These are phyloP conservation scores for bread wheat (Triticum aestivum) DNA, from an alignment of 176 grass and related monocot species.

Conservation along the genomic window IWGSC_CS_RefSeq_v2.1 NC_057797.1:573334994-573335493, in stretches of 20 bases:
- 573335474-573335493: background rate
- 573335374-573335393: background rate
- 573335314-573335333: background rate
- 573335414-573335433: background rate
- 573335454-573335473: background rate
- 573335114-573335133: background rate
- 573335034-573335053: background rate
- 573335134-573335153: background rate
- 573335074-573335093: background rate
- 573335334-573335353: background rate
- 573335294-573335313: too few species aligned
- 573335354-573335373: conserved; percentile 16
- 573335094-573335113: background rate
- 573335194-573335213: background rate
- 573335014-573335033: background rate
- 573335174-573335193: conserved; percentile 4
- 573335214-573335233: background rate
- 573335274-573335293: too few species aligned
- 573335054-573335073: background rate
- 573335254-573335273: too few species aligned
- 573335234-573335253: too few species aligned
- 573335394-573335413: background rate
- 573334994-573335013: background rate
- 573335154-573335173: conserved; percentile 17
- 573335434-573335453: background rate